Base-by-base conservation (phyloP, 208 protist species). In the Trypanosoma lewisi region DNA sequence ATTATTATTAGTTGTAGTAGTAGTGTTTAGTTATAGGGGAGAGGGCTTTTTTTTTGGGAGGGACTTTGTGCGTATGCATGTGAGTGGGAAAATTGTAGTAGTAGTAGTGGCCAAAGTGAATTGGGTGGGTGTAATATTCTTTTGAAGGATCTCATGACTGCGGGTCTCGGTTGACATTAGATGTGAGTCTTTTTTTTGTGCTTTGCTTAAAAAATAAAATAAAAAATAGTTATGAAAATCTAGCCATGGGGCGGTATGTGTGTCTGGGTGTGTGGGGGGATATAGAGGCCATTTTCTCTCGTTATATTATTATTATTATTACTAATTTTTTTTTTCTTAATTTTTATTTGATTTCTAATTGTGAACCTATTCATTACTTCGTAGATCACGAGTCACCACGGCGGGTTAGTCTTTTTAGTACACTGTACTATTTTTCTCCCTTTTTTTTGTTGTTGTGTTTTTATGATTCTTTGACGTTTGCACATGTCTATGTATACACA, bases 11-110 rank as follows among this genome's bases (percentile, higher is more conserved):
- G 52, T 44, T 42, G 25, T 21, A 12, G 39, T 49, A 42, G 8
- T 4, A 65, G 47, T 4, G 47, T 36, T n/a, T n/a, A n/a, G n/a
- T n/a, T n/a, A n/a, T n/a, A n/a, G n/a, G n/a, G n/a, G n/a, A n/a
- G n/a, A n/a, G n/a, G n/a, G n/a, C n/a, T n/a, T n/a, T n/a, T n/a
- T n/a, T n/a, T n/a, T n/a, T n/a, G n/a, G n/a, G 51, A 45, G 27
- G 14, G 31, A 33, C 23, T 23, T 30, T 53, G 34, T 64, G 17
- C 37, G 53, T n/a, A n/a, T 57, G 37, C 73, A n/a, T 67, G 48
- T 64, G 36, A 63, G 55, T 62, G 34, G 44, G 50, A 19, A n/a
- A 27, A 12, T 50, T 21, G 44, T 21, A 25, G 12, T 21, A 50
- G 44, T 9, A 25, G 44, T 14, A 34, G 48, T 5, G 12, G 48